phyloP scores from a whole-genome alignment of 768 basidiomycete genomes.

The Leucocoprinus birnbaumii region DNA sequence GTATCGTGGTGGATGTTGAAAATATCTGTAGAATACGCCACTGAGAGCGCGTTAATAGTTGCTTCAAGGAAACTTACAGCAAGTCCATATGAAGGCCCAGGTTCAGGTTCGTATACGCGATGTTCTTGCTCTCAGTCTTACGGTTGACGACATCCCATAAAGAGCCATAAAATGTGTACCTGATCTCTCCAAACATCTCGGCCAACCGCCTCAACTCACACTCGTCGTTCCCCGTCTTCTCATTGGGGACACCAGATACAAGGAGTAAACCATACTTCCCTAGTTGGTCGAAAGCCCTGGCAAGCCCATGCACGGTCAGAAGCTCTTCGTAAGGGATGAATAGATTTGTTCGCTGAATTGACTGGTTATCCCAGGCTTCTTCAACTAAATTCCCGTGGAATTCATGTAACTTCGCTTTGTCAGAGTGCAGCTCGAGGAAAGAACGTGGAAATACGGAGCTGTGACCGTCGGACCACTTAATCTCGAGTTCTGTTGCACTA shows the following conservation, averaged over 20 bases:
- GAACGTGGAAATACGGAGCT: slow-evolving; percentile 46
- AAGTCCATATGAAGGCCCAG: slow-evolving; percentile 93
- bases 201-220: slow-evolving; percentile 74
- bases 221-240: slow-evolving; percentile 50
- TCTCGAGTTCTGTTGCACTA: slow-evolving; percentile 40
- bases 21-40: slow-evolving; percentile 56
- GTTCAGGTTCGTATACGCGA: slow-evolving; percentile 91
- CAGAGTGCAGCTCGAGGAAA: slow-evolving; percentile 51
- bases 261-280: slow-evolving; percentile 72
- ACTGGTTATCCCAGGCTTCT: slow-evolving; percentile 36
- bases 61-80: slow-evolving; percentile 48
- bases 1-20: slow-evolving; percentile 86
- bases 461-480: slow-evolving; percentile 60
- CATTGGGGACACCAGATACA: slow-evolving; percentile 63
- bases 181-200: slow-evolving; percentile 67
- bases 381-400: slow-evolving; percentile 43
- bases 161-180: slow-evolving; percentile 87
- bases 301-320: slow-evolving; percentile 40
- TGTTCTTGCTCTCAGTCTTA: slow-evolving; percentile 72
- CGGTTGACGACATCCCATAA: slow-evolving; percentile 83
- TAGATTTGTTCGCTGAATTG: slow-evolving; percentile 38
- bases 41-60: neutral
- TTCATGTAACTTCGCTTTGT: slow-evolving; percentile 24
- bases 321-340: slow-evolving; percentile 56
- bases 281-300: slow-evolving; percentile 66